phyloP scores from a whole-genome alignment of 1,284 basidiomycete species.

The Porogramme epimiltina region DNA sequence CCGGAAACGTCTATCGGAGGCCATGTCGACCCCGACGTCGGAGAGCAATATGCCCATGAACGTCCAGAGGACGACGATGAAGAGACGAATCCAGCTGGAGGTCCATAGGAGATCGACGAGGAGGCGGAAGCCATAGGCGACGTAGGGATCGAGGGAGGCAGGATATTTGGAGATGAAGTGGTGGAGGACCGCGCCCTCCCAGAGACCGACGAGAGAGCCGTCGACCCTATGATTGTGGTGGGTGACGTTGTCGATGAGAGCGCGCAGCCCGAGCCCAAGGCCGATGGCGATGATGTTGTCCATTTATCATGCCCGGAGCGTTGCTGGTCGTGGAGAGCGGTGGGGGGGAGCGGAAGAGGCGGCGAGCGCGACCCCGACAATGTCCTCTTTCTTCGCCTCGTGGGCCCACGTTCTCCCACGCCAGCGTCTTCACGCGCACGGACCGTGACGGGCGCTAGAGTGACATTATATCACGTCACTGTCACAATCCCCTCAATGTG shows the following conservation, averaged over 20 bases:
- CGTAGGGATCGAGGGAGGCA: slow-evolving; percentile 59
- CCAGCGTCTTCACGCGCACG: slow-evolving; percentile 3
- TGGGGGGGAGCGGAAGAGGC: slow-evolving; percentile 1
- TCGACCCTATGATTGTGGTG: slow-evolving; percentile 46
- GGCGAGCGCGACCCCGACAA: slow-evolving; percentile 9
- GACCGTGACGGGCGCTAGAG: neutral
- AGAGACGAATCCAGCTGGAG: slow-evolving; percentile 54
- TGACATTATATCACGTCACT: too few relatives aligned
- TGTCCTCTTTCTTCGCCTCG: slow-evolving; percentile 6
- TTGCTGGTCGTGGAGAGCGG: neutral
- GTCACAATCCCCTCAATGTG: too few relatives aligned
- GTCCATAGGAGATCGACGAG: slow-evolving; percentile 70
- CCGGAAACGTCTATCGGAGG: slow-evolving; percentile 58
- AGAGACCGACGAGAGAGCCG: slow-evolving; percentile 67
- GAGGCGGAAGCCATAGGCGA: slow-evolving; percentile 63
- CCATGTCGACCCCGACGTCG: slow-evolving; percentile 63
- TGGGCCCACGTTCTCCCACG: slow-evolving; percentile 16
- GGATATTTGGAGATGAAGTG: slow-evolving; percentile 70
- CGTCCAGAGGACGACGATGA: slow-evolving; percentile 67
- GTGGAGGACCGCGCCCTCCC: slow-evolving; percentile 73
- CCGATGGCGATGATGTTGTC: slow-evolving; percentile 40
- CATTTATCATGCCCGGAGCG: slow-evolving; percentile 31
- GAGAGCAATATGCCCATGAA: slow-evolving; percentile 67
- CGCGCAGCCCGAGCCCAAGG: slow-evolving; percentile 38
- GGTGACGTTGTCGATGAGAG: slow-evolving; percentile 41